phyloP scores from a whole-genome alignment of 176 grass and related monocot species.

The Dendrocalamus sinicus region DNA sequence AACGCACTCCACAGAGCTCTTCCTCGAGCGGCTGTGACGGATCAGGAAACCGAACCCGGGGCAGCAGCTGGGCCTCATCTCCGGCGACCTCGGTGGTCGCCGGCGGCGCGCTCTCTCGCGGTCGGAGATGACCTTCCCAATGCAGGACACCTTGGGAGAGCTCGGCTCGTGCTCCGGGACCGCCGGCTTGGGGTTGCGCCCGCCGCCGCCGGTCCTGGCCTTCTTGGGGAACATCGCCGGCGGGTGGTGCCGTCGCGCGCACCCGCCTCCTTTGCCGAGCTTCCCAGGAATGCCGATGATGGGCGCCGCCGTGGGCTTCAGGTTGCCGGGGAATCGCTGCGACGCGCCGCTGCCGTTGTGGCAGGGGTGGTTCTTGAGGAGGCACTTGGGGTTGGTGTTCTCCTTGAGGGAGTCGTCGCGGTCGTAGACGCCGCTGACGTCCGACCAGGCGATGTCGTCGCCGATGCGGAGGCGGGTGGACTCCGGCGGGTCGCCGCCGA shows the following conservation, averaged over 20 bases:
- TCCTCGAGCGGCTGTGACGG: constrained; percentile 44
- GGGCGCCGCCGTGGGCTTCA: constrained; percentile 58
- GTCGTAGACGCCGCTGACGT: constrained; percentile 65
- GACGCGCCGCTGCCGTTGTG: constrained; percentile 29
- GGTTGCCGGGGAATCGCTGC: constrained; percentile 74
- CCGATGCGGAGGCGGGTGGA: constrained; percentile 44
- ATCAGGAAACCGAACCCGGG: constrained; percentile 47
- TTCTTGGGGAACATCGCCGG: constrained; percentile 74
- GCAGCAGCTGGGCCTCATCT: constrained; percentile 53
- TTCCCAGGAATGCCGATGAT: constrained; percentile 64
- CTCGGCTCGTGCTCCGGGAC: constrained; percentile 64
- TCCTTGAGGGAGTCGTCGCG: constrained; percentile 90
- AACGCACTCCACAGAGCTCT: constrained; percentile 36
- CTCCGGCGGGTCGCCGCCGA: constrained; percentile 44
- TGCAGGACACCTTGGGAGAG: constrained; percentile 90
- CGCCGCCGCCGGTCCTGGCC: constrained; percentile 44
- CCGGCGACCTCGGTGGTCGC: neutral
- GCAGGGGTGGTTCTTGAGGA: constrained; percentile 40
- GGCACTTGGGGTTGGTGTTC: constrained; percentile 89
- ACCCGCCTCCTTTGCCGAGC: constrained; percentile 46
- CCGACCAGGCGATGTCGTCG: constrained; percentile 70
- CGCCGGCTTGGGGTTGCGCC: constrained; percentile 56
- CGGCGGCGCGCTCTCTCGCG: constrained; percentile 35
- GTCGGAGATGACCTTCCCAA: constrained; percentile 84
- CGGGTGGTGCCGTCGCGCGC: constrained; percentile 38